Evolutionary conservation across 768 basidiomycete genomes (phyloP), one percentile per base, ranked within the genome.

Genomic region (Termitomyces sp.): DNA sequence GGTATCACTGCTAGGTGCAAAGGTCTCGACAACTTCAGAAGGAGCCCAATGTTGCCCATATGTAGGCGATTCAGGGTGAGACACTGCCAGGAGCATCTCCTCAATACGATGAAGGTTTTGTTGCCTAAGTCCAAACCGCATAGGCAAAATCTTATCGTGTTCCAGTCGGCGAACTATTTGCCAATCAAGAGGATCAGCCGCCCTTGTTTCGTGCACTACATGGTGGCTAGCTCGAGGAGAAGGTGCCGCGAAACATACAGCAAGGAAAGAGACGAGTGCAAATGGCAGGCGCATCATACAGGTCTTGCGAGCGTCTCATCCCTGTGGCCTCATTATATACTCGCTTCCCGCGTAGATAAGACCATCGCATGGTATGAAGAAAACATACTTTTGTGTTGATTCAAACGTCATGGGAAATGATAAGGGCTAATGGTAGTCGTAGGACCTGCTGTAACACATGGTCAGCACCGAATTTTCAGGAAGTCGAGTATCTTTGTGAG

Each of bases 41-140:
- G 83, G 68, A 6, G 75, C 69, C 76, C 79, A 83, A 65, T 85
- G 84, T 58, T 79, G 71, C 15, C 83, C 82, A 63, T 84, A 85
- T 64, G 73, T 73, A 7, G 74, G 74, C 1, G 83, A 84, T 24
- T 79, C 77, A 3, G 84, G 83, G 58, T 84, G 77, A 2, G 84
- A 79, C 20, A 85, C 78, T 38, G 77, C 76, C 64, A 77, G 68
- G 18, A 86, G 76, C 50, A 78, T 71, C 8, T 75, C 75, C 64
- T 82, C 81, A 52, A 85, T 67, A 5, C 71, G 73, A 44, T 80
- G 69, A 51, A 83, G 69, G 60, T 84, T 81, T 45, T 69, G 68
- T 65, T 85, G 84, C 8, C 73, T 66, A 24, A 85, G 76, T 24
- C 79, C 82, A 55, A 84, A 76, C 33, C 79, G 78, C 65, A 84